A percentile compares a stretch with the other conserved stretches of the same genome.
phyloP scores from a whole-genome alignment of 2,329 filamentous ascomycete species.

The Pseudocercospora crystallina region DNA sequence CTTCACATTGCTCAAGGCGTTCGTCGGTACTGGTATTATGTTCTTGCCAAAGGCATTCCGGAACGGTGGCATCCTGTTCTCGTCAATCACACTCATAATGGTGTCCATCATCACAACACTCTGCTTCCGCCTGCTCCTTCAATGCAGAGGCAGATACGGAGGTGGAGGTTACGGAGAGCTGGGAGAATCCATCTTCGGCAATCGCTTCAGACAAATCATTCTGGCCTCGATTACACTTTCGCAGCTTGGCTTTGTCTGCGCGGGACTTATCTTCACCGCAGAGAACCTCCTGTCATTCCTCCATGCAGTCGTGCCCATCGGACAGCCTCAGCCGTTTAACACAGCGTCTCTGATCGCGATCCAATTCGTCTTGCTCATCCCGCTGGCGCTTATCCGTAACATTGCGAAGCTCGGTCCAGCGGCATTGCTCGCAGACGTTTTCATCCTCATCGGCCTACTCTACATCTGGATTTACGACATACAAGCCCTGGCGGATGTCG shows the following conservation, averaged over 20 bases:
- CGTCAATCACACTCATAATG: slow-evolving; percentile 64
- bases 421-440: slow-evolving; percentile 68
- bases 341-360: slow-evolving; percentile 63
- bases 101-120: slow-evolving; percentile 67
- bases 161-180: slow-evolving; percentile 73
- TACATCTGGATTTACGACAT: slow-evolving; percentile 76
- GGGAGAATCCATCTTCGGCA: slow-evolving; percentile 64
- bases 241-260: slow-evolving; percentile 75
- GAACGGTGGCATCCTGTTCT: slow-evolving; percentile 76
- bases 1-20: slow-evolving; percentile 76
- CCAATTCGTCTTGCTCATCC: slow-evolving; percentile 64
- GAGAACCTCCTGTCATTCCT: slow-evolving; percentile 71
- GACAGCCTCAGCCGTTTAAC: slow-evolving; percentile 49
- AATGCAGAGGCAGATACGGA: slow-evolving; percentile 63
- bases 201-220: slow-evolving; percentile 63
- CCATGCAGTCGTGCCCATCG: slow-evolving; percentile 56
- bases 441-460: slow-evolving; percentile 67
- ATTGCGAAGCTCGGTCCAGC: slow-evolving; percentile 71
- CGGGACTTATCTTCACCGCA: slow-evolving; percentile 74
- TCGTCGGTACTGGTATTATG: slow-evolving; percentile 79
- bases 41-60: slow-evolving; percentile 77
- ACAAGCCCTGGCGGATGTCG: slow-evolving; percentile 53
- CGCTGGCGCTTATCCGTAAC: slow-evolving; percentile 69
- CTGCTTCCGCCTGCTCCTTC: slow-evolving; percentile 70
- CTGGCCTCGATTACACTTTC: slow-evolving; percentile 70